phyloP scores from a whole-genome alignment of 306 rosid species.

The Cicer pinnatifidum region DNA sequence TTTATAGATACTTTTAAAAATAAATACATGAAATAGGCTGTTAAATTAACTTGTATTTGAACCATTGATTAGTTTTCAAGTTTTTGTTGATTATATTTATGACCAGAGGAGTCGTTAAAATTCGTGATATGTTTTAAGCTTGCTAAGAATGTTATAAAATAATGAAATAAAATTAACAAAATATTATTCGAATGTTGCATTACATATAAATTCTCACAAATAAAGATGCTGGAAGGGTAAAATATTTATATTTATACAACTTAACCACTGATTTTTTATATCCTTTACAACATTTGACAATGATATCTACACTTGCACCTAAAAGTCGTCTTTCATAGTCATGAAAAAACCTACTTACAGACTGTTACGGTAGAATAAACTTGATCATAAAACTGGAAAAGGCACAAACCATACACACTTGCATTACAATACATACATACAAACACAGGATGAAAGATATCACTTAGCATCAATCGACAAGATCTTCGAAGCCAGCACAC shows the following conservation, averaged over 20 bases:
- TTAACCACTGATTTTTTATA: not conserved
- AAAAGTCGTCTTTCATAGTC: constrained; percentile 8
- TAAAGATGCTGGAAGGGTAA: constrained; percentile 16
- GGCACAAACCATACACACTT: not conserved
- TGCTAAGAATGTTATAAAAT: too few relatives aligned
- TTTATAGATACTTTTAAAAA: too few relatives aligned
- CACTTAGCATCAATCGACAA: constrained; percentile 4
- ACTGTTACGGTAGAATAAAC: not conserved
- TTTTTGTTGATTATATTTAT: too few relatives aligned
- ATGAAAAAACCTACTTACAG: constrained; percentile 4
- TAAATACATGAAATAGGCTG: too few relatives aligned
- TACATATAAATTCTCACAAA: not conserved
- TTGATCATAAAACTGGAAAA: constrained; percentile 23
- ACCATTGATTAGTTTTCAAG: too few relatives aligned
- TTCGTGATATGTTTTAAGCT: not conserved
- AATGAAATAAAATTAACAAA: not conserved
- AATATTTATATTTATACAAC: constrained; percentile 6
- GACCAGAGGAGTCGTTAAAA: not conserved
- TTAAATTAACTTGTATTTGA: too few relatives aligned
- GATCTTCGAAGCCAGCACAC: constrained; percentile 25
- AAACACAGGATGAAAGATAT: constrained; percentile 6
- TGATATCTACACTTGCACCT: not conserved
- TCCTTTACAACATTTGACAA: constrained; percentile 13
- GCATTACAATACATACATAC: not conserved
- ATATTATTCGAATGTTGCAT: not conserved